Evolutionary conservation across 345 rosid genomes (phyloP).

Genomic region (Physaria fendleri): DNA sequence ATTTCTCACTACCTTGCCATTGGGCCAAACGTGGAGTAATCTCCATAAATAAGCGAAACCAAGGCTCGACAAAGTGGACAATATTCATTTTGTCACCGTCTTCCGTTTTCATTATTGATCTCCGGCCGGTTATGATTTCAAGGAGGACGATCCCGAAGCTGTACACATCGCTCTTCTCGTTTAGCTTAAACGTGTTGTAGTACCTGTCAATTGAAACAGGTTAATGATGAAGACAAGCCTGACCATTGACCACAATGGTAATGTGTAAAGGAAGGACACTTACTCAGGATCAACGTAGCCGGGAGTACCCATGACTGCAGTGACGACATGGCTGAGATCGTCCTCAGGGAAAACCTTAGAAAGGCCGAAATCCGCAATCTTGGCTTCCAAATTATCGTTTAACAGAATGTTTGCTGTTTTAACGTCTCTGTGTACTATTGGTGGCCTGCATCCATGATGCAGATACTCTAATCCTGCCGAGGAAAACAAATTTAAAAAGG

Average conservation of each 20-base stretch:
- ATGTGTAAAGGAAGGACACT: not conserved
- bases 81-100: slow-evolving; percentile 31
- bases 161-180: slow-evolving; percentile 53
- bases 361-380: slow-evolving; percentile 37
- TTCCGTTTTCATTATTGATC: slow-evolving; percentile 32
- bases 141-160: slow-evolving; percentile 48
- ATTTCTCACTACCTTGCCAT: slow-evolving; percentile 26
- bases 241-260: no score
- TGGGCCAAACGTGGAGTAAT: slow-evolving; percentile 19
- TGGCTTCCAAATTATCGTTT: slow-evolving; percentile 33
- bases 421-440: slow-evolving; percentile 25
- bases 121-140: slow-evolving; percentile 45
- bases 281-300: slow-evolving; percentile 29
- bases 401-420: slow-evolving; percentile 21
- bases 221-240: not conserved
- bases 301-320: slow-evolving; percentile 27
- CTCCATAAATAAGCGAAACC: slow-evolving; percentile 22
- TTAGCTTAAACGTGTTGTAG: slow-evolving; percentile 34
- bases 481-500: not conserved
- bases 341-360: slow-evolving; percentile 29
- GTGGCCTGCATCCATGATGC: slow-evolving; percentile 21
- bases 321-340: slow-evolving; percentile 19
- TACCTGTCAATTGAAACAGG: slow-evolving; percentile 12
- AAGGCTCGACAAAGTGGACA: slow-evolving; percentile 28
- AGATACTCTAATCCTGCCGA: slow-evolving; percentile 20